Base-by-base conservation (phyloP, 1,284 basidiomycete species). In the Xerocomus amazonicus region DNA sequence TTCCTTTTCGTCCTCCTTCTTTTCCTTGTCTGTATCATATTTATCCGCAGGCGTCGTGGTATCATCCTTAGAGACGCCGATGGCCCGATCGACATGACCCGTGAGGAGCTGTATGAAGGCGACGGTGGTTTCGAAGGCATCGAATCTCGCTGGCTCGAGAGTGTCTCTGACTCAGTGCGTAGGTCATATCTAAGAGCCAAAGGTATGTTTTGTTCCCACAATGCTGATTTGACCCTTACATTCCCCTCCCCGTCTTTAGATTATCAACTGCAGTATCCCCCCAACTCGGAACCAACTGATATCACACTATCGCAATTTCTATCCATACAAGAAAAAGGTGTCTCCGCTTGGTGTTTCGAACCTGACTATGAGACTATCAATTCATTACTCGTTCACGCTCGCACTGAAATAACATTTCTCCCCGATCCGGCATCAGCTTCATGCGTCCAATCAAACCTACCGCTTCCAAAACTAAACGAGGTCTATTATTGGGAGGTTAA, bases 401-500 rank as follows among this genome's bases (percentile, higher is more conserved):
- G 94, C 44, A 97, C 94, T 0, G 94, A 97, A 70, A 88, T 97
- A 61, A 96, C 92, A 1, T 97, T 97, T 72, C 83, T 97, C 49
- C 87, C 93, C 27, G 95, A 97, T 69, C 94, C 94, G 8, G 87
- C 90, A 16, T 92, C 91, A 16, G 90, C 91, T 2, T 93, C 93
- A 19, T 91, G 83, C 50, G 94, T 97, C 6, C 92, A 97, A 73
- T 94, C 92, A 45, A 97, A 97, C 67, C 77, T 97, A 7, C 94
- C 94, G 0, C 73, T 97, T 5, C 94, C 94, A 12, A 96, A 96
- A 66, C 76, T 97, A 46, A 97, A 97, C 71, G 94, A 97, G 68
- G 92, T 96, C 12, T 97, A 97, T 69, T 97, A 97, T 67, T 97
- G 91, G 89, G 94, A 97, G 67, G 89, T 93, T 55, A 97, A 97